phyloP scores from a whole-genome alignment of 148 eudicot species.

The Chenopodium suecicum region DNA sequence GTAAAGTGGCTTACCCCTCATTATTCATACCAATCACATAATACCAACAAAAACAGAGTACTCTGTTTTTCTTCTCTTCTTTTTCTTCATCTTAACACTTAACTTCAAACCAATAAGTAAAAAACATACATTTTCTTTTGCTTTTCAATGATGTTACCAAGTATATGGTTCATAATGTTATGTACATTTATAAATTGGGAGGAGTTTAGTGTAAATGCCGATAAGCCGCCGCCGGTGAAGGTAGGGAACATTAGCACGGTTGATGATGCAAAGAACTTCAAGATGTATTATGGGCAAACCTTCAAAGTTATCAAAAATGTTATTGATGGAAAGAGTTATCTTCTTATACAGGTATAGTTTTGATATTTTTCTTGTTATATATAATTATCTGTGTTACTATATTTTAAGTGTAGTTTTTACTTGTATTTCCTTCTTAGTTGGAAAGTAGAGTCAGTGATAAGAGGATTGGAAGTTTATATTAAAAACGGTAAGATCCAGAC shows the following conservation, averaged over 20 bases:
- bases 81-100: neutral
- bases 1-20: neutral
- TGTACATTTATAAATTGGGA: neutral
- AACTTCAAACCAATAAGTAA: neutral
- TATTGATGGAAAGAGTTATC: conserved; percentile 71
- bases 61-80: conserved; percentile 8
- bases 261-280: conserved; percentile 70
- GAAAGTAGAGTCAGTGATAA: too few relatives aligned
- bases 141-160: neutral
- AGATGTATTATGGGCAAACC: conserved; percentile 82
- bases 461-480: too few relatives aligned
- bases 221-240: neutral
- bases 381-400: too few relatives aligned
- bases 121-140: neutral
- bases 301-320: conserved; percentile 89
- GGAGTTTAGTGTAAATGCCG: conserved; percentile 3
- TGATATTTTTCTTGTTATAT: too few relatives aligned
- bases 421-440: too few relatives aligned
- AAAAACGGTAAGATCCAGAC: too few relatives aligned
- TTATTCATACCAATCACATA: neutral
- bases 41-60: conserved; percentile 18
- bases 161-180: conserved; percentile 18
- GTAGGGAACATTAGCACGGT: conserved; percentile 55
- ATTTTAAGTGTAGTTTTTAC: too few relatives aligned
- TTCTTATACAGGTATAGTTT: conserved; percentile 56